Percentiles rank a stretch among this genome's conserved stretches.
These are phyloP conservation scores for Aspergillus sp. DNA, from an alignment of 2,329 filamentous ascomycete species.

Conservation along the genomic window DNA sequence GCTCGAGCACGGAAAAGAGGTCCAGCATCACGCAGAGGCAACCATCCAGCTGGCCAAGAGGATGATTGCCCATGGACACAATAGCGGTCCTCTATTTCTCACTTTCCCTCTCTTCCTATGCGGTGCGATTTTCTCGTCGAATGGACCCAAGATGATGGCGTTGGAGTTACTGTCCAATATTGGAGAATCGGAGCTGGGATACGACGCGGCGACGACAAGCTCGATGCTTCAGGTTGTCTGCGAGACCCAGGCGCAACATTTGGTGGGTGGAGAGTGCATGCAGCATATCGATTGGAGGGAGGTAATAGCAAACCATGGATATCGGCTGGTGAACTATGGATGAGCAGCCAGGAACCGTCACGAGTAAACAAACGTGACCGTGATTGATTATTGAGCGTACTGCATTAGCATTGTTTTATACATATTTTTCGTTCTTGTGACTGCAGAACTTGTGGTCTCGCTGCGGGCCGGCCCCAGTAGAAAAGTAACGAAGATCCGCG, in stretches of 20 bases:
- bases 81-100: conserved; percentile 51
- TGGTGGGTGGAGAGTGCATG: conserved; percentile 44
- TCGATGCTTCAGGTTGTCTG: conserved; percentile 53
- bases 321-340: conserved; percentile 58
- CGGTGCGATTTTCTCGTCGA: conserved; percentile 48
- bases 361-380: background rate
- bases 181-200: conserved; percentile 54
- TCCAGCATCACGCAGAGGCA: conserved; percentile 49
- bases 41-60: conserved; percentile 51
- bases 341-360: conserved; percentile 28
- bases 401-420: background rate
- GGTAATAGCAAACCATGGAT: conserved; percentile 50
- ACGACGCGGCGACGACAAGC: conserved; percentile 52
- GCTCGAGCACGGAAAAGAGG: conserved; percentile 45
- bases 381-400: background rate
- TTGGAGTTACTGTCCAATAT: conserved; percentile 55
- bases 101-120: conserved; percentile 61
- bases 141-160: conserved; percentile 50
- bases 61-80: conserved; percentile 42
- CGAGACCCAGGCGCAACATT: conserved; percentile 51
- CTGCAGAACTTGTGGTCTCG: conserved; percentile 1
- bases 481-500: background rate
- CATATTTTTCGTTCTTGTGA: background rate
- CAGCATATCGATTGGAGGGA: conserved; percentile 57
- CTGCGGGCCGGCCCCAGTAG: conserved; percentile 12